Base-by-base conservation (phyloP, 2,329 filamentous ascomycete genomes). In the Apiospora aurea region DNA sequence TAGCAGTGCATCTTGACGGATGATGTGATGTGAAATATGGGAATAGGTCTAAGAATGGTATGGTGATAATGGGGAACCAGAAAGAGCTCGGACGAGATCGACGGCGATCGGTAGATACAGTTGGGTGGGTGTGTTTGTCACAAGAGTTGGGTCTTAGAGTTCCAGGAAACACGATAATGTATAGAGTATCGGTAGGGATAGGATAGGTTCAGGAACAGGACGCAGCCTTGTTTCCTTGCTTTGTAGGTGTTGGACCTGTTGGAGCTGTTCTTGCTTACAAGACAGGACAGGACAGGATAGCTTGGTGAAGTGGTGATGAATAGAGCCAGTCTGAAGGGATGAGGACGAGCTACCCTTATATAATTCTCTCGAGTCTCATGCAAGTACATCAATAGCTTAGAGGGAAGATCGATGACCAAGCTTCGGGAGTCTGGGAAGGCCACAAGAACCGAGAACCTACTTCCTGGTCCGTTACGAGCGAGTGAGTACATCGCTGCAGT, bases 1-100 rank as follows among this genome's bases (percentile, higher is more conserved):
- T 79, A 78, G 74, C 75, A 79, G 72, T 75, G 49, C 77, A 78
- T 79, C 5, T 69, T 76, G 71, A 61, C 41, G 69, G 49, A 21
- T 41, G 43, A 24, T 69, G 46, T 26, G 10, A 14, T n/a, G 34
- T 79, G 78, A n/a, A 41, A 64, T 38, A n/a, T 64, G 34, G 57
- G n/a, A 41, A 64, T 64, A 64, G 18, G 29, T 64, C 14, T 64
- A 38, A 41, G 29, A 53, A 41, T 38, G 38, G 18, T 21, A 61
- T 8, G 53, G 21, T n/a, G 29, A 64, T 41, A 4, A n/a, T 14
- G 10, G 34, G 8, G 18, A 64, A 41, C 21, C 18, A 38, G 34
- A 61, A 29, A 64, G 57, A 13, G 57, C 57, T 41, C 57, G 21
- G 57, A 41, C 21, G 57, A 41, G 57, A 64, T 64, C 57, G 29